These are phyloP conservation scores for Artemisia annua DNA, from an alignment of 129 eudicot genomes.

Conservation along the genomic window DNA sequence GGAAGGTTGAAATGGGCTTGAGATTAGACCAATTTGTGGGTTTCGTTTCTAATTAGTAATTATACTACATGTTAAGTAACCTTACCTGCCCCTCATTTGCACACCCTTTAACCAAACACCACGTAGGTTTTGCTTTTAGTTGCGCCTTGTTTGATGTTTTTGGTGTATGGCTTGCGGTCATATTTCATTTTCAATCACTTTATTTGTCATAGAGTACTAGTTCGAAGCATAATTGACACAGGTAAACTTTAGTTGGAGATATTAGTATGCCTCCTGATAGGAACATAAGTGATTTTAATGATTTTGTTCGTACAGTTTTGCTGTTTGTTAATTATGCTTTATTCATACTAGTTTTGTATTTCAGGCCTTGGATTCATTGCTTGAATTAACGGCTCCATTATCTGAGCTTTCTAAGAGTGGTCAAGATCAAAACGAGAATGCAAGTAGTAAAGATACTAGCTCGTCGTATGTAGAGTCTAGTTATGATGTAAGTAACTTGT, in stretches of 20 bases:
- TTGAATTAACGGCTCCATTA: conserved; percentile 65
- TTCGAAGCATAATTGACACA: neutral
- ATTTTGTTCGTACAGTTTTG: neutral
- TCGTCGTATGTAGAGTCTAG: conserved; percentile 42
- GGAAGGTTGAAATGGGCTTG: too few species aligned
- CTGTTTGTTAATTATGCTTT: neutral
- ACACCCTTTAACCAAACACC: too few species aligned
- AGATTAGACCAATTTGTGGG: too few species aligned
- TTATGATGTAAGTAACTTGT: conserved; percentile 49
- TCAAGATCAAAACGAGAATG: conserved; percentile 17
- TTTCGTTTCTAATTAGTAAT: too few species aligned
- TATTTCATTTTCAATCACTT: neutral
- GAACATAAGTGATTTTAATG: neutral
- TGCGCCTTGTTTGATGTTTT: conserved; percentile 9
- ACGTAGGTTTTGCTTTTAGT: neutral
- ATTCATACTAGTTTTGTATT: conserved; percentile 6
- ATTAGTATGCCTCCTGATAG: neutral
- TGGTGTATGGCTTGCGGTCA: conserved; percentile 6
- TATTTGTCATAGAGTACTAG: neutral
- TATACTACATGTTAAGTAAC: too few species aligned
- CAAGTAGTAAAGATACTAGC: conserved; percentile 37
- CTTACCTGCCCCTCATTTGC: too few species aligned
- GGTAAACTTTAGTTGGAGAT: conserved; percentile 12
- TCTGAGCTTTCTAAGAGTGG: conserved; percentile 31
- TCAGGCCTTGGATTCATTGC: conserved; percentile 80